Evolutionary conservation across 345 rosid genomes (phyloP).

Genomic region (Limnanthes douglasii): DNA sequence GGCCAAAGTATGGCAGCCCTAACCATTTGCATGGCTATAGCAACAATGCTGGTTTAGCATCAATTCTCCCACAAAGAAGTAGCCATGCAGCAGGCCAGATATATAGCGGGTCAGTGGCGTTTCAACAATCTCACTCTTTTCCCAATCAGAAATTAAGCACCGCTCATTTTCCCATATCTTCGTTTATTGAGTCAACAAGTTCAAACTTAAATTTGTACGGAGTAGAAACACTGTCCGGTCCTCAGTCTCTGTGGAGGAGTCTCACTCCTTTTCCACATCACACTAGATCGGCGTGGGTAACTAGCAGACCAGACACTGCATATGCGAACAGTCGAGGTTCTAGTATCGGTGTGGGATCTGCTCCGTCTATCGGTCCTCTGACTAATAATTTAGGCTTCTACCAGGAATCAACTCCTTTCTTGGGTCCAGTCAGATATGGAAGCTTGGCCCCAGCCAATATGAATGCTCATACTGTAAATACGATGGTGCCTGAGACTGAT

Average conservation of each 20-base stretch:
- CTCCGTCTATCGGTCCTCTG: conserved; percentile 61
- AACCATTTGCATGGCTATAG: conserved; percentile 33
- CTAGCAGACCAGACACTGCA: conserved; percentile 36
- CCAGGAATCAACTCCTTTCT: conserved; percentile 39
- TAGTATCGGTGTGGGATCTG: conserved; percentile 73
- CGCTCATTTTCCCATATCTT: conserved; percentile 21
- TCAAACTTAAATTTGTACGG: conserved; percentile 35
- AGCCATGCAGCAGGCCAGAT: conserved; percentile 11
- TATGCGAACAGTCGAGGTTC: conserved; percentile 37
- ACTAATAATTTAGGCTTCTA: conserved; percentile 39
- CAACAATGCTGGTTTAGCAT: no score
- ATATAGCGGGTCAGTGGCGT: conserved; percentile 12
- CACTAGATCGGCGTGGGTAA: no score
- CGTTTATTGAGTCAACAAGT: conserved; percentile 37
- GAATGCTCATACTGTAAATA: no score
- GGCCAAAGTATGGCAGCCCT: conserved; percentile 56
- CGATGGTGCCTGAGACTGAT: no score
- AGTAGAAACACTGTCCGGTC: conserved; percentile 49
- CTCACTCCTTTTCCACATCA: no score
- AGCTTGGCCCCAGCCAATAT: conserved; percentile 24
- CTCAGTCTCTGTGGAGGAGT: conserved; percentile 95
- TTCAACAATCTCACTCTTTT: conserved; percentile 37
- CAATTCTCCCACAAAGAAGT: conserved; percentile 13
- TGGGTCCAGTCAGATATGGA: no score
- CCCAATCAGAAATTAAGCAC: conserved; percentile 37